Evolutionary conservation across 768 basidiomycete species (phyloP), one percentile per base, ranked within the genome.

Genomic region (Russula lepida): DNA sequence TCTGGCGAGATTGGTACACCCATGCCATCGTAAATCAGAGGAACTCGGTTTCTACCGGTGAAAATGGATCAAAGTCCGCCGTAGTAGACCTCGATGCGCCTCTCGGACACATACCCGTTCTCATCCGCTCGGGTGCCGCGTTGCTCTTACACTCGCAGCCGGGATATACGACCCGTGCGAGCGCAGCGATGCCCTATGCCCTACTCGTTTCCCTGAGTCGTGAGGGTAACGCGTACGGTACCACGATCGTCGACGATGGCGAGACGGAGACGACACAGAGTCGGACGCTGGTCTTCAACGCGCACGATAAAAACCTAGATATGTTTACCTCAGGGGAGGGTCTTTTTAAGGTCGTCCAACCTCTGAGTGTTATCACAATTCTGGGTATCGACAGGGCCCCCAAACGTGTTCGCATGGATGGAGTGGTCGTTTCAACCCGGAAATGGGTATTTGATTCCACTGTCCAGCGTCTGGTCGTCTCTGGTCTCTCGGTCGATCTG

Each of bases 1-100:
- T 77, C 61, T 89, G 85, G 86, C 79, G 86, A 39, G 86, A 88
- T 69, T 88, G 84, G 84, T 88, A 83, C 71, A 86, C 83, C 0
- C 84, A 87, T 65, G 77, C 79, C 13, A 75, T 74, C 44, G 77
- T 84, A 23, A 71, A n/a, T 21, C 41, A 84, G 23, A 71, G 39
- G 12, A 35, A 13, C 2, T 2, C 13, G 13, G 21, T 21, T 1
- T 11, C 76, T 19, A 69, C 71, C 1, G 39, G 71, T 2, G 78
- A 78, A 35, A 70, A 67, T 32, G 41, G 19, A 21, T 9, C 8
- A 21, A 21, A 43, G 9, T n/a, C 41, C 9, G n/a, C 5, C n/a
- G 41, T 43, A 43, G 79, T 77, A 0, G 82, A 81, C 5, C 75
- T 89, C 50, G 68, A 74, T n/a, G 85, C 86, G 3, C 87, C 88